phyloP scores from a whole-genome alignment of 148 eudicot species.

The Salicornia ramosissima region DNA sequence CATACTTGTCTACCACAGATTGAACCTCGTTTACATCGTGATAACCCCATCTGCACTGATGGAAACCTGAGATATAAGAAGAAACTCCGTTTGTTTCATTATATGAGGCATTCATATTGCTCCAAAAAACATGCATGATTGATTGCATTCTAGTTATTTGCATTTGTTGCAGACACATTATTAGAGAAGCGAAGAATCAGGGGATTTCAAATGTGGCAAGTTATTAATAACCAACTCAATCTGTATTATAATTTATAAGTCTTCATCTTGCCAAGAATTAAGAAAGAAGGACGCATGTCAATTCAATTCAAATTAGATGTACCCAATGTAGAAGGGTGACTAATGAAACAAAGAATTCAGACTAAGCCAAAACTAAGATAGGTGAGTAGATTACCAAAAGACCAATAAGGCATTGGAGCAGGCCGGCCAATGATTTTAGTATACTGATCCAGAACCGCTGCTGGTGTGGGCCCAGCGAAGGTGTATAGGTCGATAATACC shows the following conservation, averaged over 20 bases:
- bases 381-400: slow-evolving; percentile 37
- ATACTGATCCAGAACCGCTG: slow-evolving; percentile 41
- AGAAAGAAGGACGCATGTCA: too few species aligned
- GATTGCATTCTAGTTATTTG: neutral
- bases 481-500: slow-evolving; percentile 51
- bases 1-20: slow-evolving; percentile 36
- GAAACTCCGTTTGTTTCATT: neutral
- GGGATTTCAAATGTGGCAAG: too few species aligned
- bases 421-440: slow-evolving; percentile 47
- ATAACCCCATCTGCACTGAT: slow-evolving; percentile 50
- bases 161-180: too few species aligned
- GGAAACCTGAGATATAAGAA: slow-evolving; percentile 34
- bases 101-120: neutral
- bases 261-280: too few species aligned
- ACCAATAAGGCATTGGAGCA: slow-evolving; percentile 59
- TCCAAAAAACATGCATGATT: neutral
- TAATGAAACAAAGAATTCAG: neutral
- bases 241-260: too few species aligned
- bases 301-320: too few species aligned
- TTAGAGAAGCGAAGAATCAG: too few species aligned
- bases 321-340: neutral
- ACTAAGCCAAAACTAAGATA: too few species aligned
- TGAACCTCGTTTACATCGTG: slow-evolving; percentile 30
- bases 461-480: slow-evolving; percentile 41
- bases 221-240: too few species aligned